Conservation (phyloP, 1,139 yeast genomes). For the Magnusiomyces suaveolens region DNA sequence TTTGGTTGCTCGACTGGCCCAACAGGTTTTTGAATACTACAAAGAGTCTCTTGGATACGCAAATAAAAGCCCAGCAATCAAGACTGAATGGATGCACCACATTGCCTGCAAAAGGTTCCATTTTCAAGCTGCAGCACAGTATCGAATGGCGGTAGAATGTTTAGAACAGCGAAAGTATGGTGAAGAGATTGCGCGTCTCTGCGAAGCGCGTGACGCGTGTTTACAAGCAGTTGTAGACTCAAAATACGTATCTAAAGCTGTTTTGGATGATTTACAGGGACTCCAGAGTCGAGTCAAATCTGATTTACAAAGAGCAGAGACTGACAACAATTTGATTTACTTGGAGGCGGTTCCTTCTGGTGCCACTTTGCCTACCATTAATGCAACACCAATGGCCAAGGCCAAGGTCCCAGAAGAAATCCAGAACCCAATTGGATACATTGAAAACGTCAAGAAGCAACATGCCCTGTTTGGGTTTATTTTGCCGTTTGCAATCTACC, state of each 20-base stretch:
- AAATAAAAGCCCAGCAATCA: conserved; percentile 42
- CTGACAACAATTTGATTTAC: conserved; percentile 75
- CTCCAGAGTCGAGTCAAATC: conserved; percentile 39
- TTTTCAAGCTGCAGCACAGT: conserved; percentile 62
- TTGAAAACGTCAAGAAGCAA: conserved; percentile 16
- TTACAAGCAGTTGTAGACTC: conserved; percentile 17
- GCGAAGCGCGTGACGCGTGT: conserved; percentile 36
- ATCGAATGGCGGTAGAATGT: conserved; percentile 46
- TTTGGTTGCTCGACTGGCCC: conserved; percentile 53
- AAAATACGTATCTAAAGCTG: conserved; percentile 38
- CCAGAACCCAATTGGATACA: conserved; percentile 11
- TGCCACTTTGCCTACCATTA: conserved; percentile 37
- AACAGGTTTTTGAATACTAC: conserved; percentile 54
- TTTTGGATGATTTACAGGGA: conserved; percentile 42
- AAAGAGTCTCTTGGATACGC: conserved; percentile 39
- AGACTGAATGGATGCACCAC: conserved; percentile 57
- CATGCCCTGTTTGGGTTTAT: conserved; percentile 44
- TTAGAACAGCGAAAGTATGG: conserved; percentile 52
- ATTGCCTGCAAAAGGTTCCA: conserved; percentile 49
- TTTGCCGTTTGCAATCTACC: conserved; percentile 58
- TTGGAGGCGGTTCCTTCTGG: conserved; percentile 51
- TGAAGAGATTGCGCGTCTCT: conserved; percentile 53
- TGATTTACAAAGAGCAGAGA: conserved; percentile 49
- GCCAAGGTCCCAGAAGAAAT: conserved; percentile 37
- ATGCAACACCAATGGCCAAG: conserved; percentile 45